A percentile compares a stretch with the other conserved stretches of the same genome.
These are phyloP conservation scores for Cytospora schulzeri DNA, from an alignment of 2,329 filamentous ascomycete genomes.

Conservation along the genomic window DNA sequence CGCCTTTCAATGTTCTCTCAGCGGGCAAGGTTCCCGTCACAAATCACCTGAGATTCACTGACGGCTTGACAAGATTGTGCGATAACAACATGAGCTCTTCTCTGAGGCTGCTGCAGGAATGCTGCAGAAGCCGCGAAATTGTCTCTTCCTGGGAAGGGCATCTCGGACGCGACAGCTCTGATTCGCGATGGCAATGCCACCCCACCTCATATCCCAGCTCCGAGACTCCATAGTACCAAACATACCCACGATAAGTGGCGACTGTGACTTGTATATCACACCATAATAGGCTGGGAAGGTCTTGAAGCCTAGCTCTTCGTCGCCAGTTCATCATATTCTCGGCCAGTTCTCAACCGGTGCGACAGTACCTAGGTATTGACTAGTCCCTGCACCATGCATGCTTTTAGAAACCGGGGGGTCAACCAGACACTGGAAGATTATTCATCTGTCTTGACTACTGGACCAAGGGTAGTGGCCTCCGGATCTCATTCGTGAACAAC, in stretches of 20 bases:
- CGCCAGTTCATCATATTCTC: no score
- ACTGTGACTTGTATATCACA: constrained; percentile 36
- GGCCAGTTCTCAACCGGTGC: neutral
- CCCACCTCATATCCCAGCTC: constrained; percentile 35
- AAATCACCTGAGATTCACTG: constrained; percentile 37
- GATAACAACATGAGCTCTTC: constrained; percentile 62
- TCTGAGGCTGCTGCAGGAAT: constrained; percentile 56
- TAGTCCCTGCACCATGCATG: constrained; percentile 32
- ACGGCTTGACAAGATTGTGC: constrained; percentile 48
- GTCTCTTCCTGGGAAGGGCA: constrained; percentile 48
- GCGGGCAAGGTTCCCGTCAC: no score
- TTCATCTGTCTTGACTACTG: constrained; percentile 44
- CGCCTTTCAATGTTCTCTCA: constrained; percentile 59
- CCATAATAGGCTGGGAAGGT: no score
- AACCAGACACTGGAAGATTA: no score
- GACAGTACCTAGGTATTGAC: constrained; percentile 5
- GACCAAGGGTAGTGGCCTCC: constrained; percentile 39
- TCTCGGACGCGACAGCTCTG: constrained; percentile 49
- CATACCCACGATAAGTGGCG: constrained; percentile 44
- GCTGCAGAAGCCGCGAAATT: constrained; percentile 60
- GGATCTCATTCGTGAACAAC: constrained; percentile 42
- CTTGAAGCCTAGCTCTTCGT: no score
- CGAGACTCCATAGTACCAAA: constrained; percentile 40
- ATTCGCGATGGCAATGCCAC: constrained; percentile 47
- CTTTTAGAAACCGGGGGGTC: no score